Evolutionary conservation across 2,329 filamentous ascomycete genomes (phyloP), one percentile per base, ranked within the genome.

Genomic region (Saccharata proteae): DNA sequence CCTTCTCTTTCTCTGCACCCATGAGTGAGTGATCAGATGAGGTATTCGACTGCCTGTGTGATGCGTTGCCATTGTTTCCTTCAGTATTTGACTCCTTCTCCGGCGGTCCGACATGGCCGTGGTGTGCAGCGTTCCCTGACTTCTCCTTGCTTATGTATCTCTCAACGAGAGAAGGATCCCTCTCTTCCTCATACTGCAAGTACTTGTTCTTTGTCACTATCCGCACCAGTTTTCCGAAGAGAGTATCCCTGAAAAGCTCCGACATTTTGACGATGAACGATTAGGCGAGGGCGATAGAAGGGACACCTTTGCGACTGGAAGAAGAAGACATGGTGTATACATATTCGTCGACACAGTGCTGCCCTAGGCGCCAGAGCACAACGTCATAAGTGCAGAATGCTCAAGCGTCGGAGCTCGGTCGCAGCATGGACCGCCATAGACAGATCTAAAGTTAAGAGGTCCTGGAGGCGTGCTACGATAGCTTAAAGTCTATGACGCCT

Each of bases 71-170:
- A 17, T 29, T 29, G 27, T 11, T 13, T 2, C 16, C 18, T 21
- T 29, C 27, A 16, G 24, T 16, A n/a, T 54, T 47, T 2, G 34
- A 40, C 5, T 41, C 45, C 16, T 55, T 49, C 21, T 54, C 46
- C 2, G 53, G 51, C 3, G 50, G 48, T 14, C 54, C 47, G 0
- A 52, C 51, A 26, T 55, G 42, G 23, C 63, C 64, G 39, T 65
- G 57, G 19, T 61, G 54, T 1, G 64, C 64, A 34, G 65, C 54
- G 32, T 63, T 54, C 8, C 48, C 57, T 3, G 65, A 67, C 39
- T 67, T 69, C 36, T 67, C 61, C 26, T 55, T 48, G 37, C 66
- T 57, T 34, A 69, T 46, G 36, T 62, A 70, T 39, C 54, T 52
- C 34, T 60, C 60, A 57, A 62, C 70, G 35, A 69, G 39, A 4